A percentile compares a stretch with the other conserved stretches of the same genome.
Conservation (phyloP, 176 grass and related monocot genomes). For the Pontederia paniculata region DNA sequence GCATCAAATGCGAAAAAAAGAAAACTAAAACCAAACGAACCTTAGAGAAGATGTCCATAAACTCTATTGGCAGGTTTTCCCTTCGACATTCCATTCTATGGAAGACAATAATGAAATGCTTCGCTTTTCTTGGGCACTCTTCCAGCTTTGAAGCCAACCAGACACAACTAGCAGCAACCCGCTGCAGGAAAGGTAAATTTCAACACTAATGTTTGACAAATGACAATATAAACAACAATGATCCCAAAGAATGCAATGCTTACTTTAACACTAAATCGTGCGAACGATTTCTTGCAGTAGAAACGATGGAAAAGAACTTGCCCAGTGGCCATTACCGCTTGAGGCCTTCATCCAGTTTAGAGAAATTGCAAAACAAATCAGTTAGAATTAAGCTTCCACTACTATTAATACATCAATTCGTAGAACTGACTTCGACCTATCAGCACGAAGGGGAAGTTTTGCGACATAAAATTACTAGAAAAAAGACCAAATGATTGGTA, state of each 20-base stretch:
- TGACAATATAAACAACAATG: not conserved
- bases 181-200: conserved; percentile 23
- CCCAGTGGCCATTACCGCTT: conserved; percentile 89
- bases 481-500: not conserved
- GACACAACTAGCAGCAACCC: conserved; percentile 84
- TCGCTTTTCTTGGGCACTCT: conserved; percentile 70
- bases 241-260: not conserved
- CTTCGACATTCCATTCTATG: conserved; percentile 75
- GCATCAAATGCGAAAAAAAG: not conserved
- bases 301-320: conserved; percentile 91
- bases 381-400: too few relatives aligned
- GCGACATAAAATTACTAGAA: too few relatives aligned
- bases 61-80: conserved; percentile 61
- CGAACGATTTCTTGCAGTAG: conserved; percentile 96
- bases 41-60: conserved; percentile 53
- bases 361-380: not conserved
- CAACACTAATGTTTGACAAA: not conserved
- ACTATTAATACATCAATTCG: too few relatives aligned
- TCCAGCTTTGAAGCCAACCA: conserved; percentile 91
- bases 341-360: conserved; percentile 35
- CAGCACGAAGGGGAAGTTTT: too few relatives aligned
- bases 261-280: conserved; percentile 79
- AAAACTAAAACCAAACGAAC: conserved; percentile 18
- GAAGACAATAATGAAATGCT: conserved; percentile 71
- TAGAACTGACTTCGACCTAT: too few relatives aligned